Base-by-base conservation (phyloP, 345 rosid species). In the Eucalyptus marginata region DNA sequence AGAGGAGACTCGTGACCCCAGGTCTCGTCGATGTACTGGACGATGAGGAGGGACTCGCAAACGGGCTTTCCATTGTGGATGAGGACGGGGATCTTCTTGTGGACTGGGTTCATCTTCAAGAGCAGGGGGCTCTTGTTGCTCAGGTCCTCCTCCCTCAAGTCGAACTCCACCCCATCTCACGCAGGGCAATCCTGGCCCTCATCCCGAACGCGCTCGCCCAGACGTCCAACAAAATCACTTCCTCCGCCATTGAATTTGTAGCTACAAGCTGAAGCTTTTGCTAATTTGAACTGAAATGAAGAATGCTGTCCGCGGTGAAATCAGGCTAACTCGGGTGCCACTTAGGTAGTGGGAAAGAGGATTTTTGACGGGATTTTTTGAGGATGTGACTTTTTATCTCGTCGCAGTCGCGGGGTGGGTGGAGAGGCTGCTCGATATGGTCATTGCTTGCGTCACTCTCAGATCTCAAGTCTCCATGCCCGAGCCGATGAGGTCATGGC, bases 81-180 rank as follows among this genome's bases (percentile, higher is more conserved):
- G 86, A 90, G 87, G 79, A 90, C 91, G 18, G 91, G 91, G 51
- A 90, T 44, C 13, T 71, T 25, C 88, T 90, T 90, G 80, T 88
- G 36, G 51, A 88, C 76, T 1, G 90, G 91, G 87, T 90, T 90
- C 90, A 76, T 86, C 88, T 31, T 44, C 85, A 90, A 36, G 44
- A 90, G 91, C 16, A 88, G 81, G 58, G 66, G 47, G 81, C 89
- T 90, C 88, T 90, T 90, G 88, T 88, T 88, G 71, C 59, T 20
- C 33, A 90, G 17, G 46, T 90, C 91, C 86, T 88, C 90, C 46
- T 88, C 91, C 50, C 66, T 76, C 62, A 24, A 27, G 49, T 90
- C 88, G 24, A 66, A 88, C 40, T 76, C 71, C 33, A 90, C 40
- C 91, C 91, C 66, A 86, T 88, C 83, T 88, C 90, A 24, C 88